phyloP scores from a whole-genome alignment of 345 rosid species.

The Euphorbia pulcherrima region DNA sequence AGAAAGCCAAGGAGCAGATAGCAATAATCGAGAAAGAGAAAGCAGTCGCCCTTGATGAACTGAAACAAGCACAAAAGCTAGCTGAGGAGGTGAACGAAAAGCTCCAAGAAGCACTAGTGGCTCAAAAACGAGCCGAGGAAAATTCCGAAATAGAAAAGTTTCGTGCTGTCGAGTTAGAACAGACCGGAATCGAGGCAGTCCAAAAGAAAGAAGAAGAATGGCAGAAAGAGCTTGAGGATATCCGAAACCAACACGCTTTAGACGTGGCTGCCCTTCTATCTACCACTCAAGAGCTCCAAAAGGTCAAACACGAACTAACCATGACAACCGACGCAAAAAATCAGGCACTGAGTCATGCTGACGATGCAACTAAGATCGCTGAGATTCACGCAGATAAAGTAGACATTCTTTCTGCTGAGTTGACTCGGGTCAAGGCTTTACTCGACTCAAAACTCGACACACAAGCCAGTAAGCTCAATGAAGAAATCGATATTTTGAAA shows the following conservation, averaged over 20 bases:
- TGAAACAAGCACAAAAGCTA: constrained; percentile 61
- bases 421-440: constrained; percentile 55
- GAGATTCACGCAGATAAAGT: constrained; percentile 74
- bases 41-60: constrained; percentile 58
- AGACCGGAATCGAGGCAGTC: constrained; percentile 80
- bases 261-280: constrained; percentile 76
- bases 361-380: constrained; percentile 84
- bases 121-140: constrained; percentile 80
- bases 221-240: constrained; percentile 67
- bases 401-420: constrained; percentile 73
- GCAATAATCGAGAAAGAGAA: constrained; percentile 70
- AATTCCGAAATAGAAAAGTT: constrained; percentile 83
- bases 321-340: constrained; percentile 71
- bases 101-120: constrained; percentile 76
- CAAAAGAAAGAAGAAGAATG: constrained; percentile 80
- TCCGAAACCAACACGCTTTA: constrained; percentile 74
- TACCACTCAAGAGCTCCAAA: constrained; percentile 67
- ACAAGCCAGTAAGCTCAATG: constrained; percentile 44
- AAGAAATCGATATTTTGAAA: constrained; percentile 54
- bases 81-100: constrained; percentile 68
- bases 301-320: constrained; percentile 59
- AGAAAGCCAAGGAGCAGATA: constrained; percentile 76
- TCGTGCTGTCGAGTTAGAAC: constrained; percentile 83
- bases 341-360: constrained; percentile 84
- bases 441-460: constrained; percentile 68